Evolutionary conservation across 2,329 filamentous ascomycete species (phyloP), one percentile per base, ranked within the genome.

Genomic region (Neurospora crassa): DNA sequence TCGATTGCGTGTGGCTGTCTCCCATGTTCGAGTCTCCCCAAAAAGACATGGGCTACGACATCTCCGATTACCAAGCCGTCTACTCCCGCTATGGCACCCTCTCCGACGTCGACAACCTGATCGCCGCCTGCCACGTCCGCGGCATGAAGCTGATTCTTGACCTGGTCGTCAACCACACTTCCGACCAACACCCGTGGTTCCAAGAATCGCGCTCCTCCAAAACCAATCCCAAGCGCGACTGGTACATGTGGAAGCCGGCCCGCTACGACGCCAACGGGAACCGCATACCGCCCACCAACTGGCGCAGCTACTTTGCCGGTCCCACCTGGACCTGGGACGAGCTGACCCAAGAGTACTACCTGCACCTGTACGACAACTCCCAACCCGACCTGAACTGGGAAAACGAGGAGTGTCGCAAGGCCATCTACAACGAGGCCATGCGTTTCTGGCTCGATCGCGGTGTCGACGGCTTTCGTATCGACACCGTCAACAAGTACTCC

Each of bases 361-460:
- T 94, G 0, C 89, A 91, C 73, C 84, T 96, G 16, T 96, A 93
- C 79, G 88, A 90, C 6, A 86, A 69, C 1, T 71, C 70, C n/a
- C 75, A 76, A 42, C 74, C 75, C 0, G 74, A 76, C 42, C 72
- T 76, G 20, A 76, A 76, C 71, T 76, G 75, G 92, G 91, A 94
- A 76, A 91, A 90, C 71, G 83, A 84, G 0, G 87, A 86, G 4
- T 87, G 91, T 0, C 86, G 92, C 16, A 82, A 86, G 59, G 92
- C 91, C 3, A 88, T 94, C 5, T 92, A 93, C 78, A 85, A 90
- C 40, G 86, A 87, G 18, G 85, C 91, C 5, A 91, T 94, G 87
- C 86, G 87, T 40, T 96, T 94, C 78, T 96, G 93, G 93, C 86
- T 96, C 0, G 83, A 92, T 68, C 87, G 88, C 41, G 92, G 92